Percentiles rank a stretch among this genome's conserved stretches.
Evolutionary conservation across 768 basidiomycete genomes (phyloP).

Genomic region (Crassisporium funariophilum): DNA sequence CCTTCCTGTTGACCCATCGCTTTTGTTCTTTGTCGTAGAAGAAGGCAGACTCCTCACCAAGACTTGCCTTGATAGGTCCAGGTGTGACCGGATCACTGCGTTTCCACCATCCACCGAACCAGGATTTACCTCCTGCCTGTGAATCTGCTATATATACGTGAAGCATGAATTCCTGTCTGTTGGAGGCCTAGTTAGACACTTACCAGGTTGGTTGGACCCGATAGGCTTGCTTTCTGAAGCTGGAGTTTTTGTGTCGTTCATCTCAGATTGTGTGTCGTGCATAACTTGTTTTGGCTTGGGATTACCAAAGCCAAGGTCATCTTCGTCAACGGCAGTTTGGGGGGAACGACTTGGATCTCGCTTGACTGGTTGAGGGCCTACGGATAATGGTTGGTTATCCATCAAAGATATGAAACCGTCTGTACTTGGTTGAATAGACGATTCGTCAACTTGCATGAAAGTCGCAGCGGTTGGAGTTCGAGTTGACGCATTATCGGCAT

Average conservation of each 20-base stretch:
- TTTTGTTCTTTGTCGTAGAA: constrained; percentile 95
- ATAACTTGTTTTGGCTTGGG: constrained; percentile 41
- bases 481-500: constrained; percentile 31
- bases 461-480: constrained; percentile 70
- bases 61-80: constrained; percentile 85
- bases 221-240: constrained; percentile 17
- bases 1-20: constrained; percentile 96
- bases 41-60: constrained; percentile 89
- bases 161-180: not conserved
- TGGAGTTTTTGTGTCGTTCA: constrained; percentile 8
- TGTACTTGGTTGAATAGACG: constrained; percentile 39
- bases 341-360: constrained; percentile 15
- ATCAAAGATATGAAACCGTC: constrained; percentile 84
- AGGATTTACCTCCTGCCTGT: constrained; percentile 48
- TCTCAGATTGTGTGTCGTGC: constrained; percentile 26
- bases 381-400: constrained; percentile 57
- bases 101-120: constrained; percentile 86
- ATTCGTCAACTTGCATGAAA: constrained; percentile 59
- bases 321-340: constrained; percentile 65
- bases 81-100: constrained; percentile 53
- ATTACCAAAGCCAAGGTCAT: constrained; percentile 93
- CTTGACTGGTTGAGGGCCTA: constrained; percentile 28
- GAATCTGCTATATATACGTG: constrained; percentile 10
- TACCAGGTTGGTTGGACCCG: constrained; percentile 21
- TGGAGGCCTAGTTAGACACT: not conserved